Conservation (phyloP, 176 grass and related monocot genomes). For the Zoysia japonica region DNA sequence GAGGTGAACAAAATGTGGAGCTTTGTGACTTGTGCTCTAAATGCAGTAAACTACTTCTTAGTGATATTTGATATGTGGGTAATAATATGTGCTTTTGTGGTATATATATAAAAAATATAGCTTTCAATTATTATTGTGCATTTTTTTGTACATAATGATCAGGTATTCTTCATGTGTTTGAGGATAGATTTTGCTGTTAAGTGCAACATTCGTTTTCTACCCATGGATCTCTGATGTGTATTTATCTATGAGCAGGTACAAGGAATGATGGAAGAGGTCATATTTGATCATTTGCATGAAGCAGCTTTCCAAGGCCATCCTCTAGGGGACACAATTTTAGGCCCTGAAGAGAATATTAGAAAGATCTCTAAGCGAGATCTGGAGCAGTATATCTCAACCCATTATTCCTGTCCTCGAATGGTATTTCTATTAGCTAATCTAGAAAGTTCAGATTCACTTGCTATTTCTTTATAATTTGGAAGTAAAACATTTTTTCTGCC, state of each 20-base stretch:
- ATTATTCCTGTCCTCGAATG: conserved; percentile 91
- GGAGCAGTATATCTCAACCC: conserved; percentile 84
- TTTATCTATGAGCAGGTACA: conserved; percentile 74
- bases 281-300: conserved; percentile 94
- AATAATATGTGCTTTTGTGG: background rate
- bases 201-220: background rate
- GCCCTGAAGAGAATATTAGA: conserved; percentile 82
- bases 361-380: conserved; percentile 71
- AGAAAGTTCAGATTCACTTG: conserved; percentile 16
- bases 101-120: background rate
- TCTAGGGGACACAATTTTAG: conserved; percentile 93
- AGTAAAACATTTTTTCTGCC: background rate
- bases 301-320: conserved; percentile 87
- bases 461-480: background rate
- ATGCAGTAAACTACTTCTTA: background rate
- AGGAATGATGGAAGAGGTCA: conserved; percentile 91
- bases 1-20: background rate
- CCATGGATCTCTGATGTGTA: conserved; percentile 35
- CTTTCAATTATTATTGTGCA: background rate
- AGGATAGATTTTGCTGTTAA: conserved; percentile 6
- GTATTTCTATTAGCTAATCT: conserved; percentile 43
- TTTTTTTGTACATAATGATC: background rate
- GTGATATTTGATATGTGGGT: background rate
- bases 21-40: background rate
- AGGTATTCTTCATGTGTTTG: background rate